Evolutionary conservation across 1,284 basidiomycete genomes (phyloP), one percentile per base, ranked within the genome.

Genomic region (Ustilago curta): DNA sequence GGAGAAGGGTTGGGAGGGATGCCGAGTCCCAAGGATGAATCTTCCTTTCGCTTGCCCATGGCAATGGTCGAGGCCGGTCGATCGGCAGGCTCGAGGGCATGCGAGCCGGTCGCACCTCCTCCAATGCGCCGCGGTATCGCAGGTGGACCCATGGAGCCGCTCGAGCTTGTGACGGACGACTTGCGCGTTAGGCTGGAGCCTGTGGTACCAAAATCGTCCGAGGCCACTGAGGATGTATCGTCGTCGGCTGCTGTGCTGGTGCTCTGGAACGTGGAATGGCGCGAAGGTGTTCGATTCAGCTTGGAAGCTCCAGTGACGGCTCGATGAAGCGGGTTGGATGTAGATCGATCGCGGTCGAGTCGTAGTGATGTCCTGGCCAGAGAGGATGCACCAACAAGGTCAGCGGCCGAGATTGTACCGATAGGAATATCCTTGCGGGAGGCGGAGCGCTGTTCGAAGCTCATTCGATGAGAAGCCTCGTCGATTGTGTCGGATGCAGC

Each of bases 61-160:
- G 68, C 64, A 37, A 68, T 70, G 42, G 64, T 64, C 9, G 73
- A 76, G 14, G 51, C 29, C 5, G 67, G 59, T 18, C 62, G 67
- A 25, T 75, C 71, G 32, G 55, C 37, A 11, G 63, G 62, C 19
- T 69, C 67, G n/a, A 63, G 56, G 4, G 58, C 68, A 6, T 64
- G 59, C 23, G 64, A 68, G 53, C 57, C 57, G 7, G 50, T 54
- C 2, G 49, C 60, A 14, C 52, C 64, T 21, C 39, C 58, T 32
- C 52, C 60, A 21, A 64, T 52, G 53, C 73, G 63, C 11, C 68
- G 56, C 32, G 73, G 73, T 5, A 76, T 37, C 7, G 69, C 64
- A 3, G 73, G 73, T 14, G 73, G 73, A 37, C 73, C 73, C 73
- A 76, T 76, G 45, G 73, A 76, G 3, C 73, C 65, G 50, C 48